Percentiles rank a stretch among this genome's conserved stretches.
These are phyloP conservation scores for Diphasiastrum complanatum DNA, from an alignment of 83 land plant genomes.

Conservation along the genomic window DNA sequence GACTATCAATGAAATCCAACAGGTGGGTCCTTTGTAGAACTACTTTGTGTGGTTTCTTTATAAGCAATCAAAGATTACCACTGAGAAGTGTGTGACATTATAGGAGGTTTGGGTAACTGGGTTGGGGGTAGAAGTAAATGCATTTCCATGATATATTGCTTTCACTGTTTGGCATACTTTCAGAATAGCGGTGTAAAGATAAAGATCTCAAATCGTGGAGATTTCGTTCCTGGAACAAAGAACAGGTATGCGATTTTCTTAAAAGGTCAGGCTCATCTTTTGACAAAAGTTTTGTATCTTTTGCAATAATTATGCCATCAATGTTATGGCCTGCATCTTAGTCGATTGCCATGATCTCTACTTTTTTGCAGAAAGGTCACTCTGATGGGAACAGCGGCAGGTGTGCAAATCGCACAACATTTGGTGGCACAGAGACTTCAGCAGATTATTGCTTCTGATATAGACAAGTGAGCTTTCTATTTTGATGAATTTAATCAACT, in stretches of 20 bases:
- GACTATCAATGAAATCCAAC: slow-evolving; percentile 69
- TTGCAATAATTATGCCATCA: no score
- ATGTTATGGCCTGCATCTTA: no score
- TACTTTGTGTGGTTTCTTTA: no score
- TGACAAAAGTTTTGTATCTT: neutral
- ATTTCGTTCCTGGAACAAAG: slow-evolving; percentile 79
- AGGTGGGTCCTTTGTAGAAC: no score
- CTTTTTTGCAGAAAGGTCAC: slow-evolving; percentile 78
- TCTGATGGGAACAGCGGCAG: slow-evolving; percentile 59
- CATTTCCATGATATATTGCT: neutral
- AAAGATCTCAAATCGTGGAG: slow-evolving; percentile 88
- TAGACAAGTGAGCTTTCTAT: no score
- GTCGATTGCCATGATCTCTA: no score
- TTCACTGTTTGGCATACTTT: neutral
- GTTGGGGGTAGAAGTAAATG: no score
- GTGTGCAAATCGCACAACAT: slow-evolving; percentile 54
- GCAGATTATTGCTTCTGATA: neutral
- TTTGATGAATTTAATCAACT: no score
- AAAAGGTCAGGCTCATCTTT: neutral
- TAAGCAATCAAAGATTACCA: no score
- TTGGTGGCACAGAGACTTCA: slow-evolving; percentile 50
- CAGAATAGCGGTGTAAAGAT: slow-evolving; percentile 86
- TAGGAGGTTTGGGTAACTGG: no score
- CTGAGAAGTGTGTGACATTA: no score
- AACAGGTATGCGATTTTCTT: slow-evolving; percentile 47